Percentiles rank a stretch among this genome's conserved stretches.
Conservation (phyloP, 176 grass and related monocot genomes). For the Leersia perrieri region DNA sequence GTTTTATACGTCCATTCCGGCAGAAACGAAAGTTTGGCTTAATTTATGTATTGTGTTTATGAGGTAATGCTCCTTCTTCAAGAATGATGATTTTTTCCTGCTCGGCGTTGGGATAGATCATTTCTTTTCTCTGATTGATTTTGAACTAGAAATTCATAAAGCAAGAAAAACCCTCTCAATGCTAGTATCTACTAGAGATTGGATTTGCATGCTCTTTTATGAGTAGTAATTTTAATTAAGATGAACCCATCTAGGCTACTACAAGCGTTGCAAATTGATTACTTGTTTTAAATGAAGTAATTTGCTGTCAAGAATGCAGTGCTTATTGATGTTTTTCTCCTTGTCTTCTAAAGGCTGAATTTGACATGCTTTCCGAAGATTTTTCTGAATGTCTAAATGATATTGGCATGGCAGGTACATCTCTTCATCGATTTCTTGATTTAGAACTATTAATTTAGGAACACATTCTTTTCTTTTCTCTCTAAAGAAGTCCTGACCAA, state of each 20-base stretch:
- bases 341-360: constrained; percentile 62
- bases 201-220: neutral
- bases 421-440: constrained; percentile 14
- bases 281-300: neutral
- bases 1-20: neutral
- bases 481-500: neutral
- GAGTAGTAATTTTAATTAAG: constrained; percentile 12
- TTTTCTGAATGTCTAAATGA: constrained; percentile 79
- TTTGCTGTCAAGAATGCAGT: constrained; percentile 16
- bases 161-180: neutral
- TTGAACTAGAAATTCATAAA: neutral
- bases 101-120: neutral
- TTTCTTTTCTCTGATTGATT: neutral
- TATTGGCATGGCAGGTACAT: constrained; percentile 62
- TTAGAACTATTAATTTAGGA: neutral
- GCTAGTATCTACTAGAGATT: neutral
- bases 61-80: neutral
- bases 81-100: neutral
- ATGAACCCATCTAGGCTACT: neutral
- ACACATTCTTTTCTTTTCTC: neutral
- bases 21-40: neutral
- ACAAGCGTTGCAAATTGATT: neutral
- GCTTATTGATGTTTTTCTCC: constrained; percentile 24
- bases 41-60: neutral
- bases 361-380: constrained; percentile 86